Conservation (phyloP, 2,329 filamentous ascomycete genomes). For the Furcasterigmium sp. region DNA sequence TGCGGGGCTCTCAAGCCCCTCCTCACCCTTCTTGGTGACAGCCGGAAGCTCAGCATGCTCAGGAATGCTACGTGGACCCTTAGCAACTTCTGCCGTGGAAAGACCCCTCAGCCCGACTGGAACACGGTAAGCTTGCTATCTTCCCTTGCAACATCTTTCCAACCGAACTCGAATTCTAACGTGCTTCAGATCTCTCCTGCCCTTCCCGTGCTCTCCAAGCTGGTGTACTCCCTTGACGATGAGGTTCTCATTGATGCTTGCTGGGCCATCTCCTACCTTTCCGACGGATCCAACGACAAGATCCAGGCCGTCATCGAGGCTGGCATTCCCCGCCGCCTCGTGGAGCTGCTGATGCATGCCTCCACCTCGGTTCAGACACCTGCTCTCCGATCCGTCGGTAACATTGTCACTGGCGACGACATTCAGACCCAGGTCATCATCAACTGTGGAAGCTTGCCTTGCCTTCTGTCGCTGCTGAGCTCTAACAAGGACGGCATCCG, state of each 20-base stretch:
- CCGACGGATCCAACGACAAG: slow-evolving; percentile 97
- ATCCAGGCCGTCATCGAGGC: slow-evolving; percentile 99
- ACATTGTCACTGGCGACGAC: slow-evolving; percentile 98
- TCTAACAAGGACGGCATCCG: slow-evolving; percentile 98
- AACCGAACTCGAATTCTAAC: background rate
- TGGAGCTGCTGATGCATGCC: slow-evolving; percentile 96
- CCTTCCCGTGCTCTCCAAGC: slow-evolving; percentile 89
- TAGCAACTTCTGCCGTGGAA: slow-evolving; percentile 99
- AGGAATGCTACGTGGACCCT: slow-evolving; percentile 98
- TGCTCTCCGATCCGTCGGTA: slow-evolving; percentile 92
- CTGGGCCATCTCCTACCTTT: slow-evolving; percentile 99
- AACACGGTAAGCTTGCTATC: slow-evolving; percentile 62
- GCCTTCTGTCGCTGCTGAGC: slow-evolving; percentile 87
- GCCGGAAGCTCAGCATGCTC: slow-evolving; percentile 98
- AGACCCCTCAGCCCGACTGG: slow-evolving; percentile 98
- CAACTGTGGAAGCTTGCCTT: slow-evolving; percentile 90
- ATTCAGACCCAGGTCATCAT: slow-evolving; percentile 99
- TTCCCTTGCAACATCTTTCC: background rate
- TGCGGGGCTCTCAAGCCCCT: slow-evolving; percentile 89
- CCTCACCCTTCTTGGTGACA: slow-evolving; percentile 85
- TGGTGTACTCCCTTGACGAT: slow-evolving; percentile 97
- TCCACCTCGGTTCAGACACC: slow-evolving; percentile 98
- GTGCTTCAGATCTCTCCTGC: slow-evolving; percentile 76
- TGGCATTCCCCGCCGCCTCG: slow-evolving; percentile 90
- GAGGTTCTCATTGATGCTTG: slow-evolving; percentile 98